phyloP scores from a whole-genome alignment of 108 stramenopile species.

The Fragilaria crotonensis region DNA sequence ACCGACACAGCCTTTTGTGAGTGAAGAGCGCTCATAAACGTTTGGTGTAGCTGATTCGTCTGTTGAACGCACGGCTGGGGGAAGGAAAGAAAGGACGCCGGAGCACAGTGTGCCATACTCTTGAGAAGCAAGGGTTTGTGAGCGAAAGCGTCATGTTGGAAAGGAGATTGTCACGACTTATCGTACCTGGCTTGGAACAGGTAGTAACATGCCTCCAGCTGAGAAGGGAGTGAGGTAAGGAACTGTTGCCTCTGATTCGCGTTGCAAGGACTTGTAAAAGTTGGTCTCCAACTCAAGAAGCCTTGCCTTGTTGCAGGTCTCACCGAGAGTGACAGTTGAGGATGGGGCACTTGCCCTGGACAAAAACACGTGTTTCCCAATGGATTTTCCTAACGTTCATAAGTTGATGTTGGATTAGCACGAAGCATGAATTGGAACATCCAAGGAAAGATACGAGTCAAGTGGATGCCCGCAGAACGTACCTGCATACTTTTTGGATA shows the following conservation, averaged over 20 bases:
- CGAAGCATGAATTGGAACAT: too few species aligned
- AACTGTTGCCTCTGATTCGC: not conserved
- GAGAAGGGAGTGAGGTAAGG: not conserved
- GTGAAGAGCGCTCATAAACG: not conserved
- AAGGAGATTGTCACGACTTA: too few species aligned
- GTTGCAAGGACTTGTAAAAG: constrained; percentile 8
- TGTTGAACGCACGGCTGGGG: not conserved
- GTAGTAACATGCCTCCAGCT: not conserved
- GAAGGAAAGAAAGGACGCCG: not conserved
- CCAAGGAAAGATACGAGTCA: not conserved
- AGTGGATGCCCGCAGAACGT: too few species aligned
- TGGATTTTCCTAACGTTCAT: not conserved
- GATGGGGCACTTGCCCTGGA: not conserved
- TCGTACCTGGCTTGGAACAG: too few species aligned
- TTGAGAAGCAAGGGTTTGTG: too few species aligned
- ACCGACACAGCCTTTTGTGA: too few species aligned
- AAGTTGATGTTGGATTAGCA: too few species aligned
- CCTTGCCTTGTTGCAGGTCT: not conserved
- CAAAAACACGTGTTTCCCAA: constrained; percentile 12
- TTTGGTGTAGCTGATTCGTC: not conserved
- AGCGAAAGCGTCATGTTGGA: too few species aligned
- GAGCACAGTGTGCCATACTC: not conserved
- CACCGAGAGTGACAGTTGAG: not conserved
- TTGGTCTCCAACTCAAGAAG: not conserved
- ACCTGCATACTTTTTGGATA: constrained; percentile 90